These are phyloP conservation scores for Hymenotorrendiella dingleyae DNA, from an alignment of 2,329 filamentous ascomycete genomes.

Conservation along the genomic window DNA sequence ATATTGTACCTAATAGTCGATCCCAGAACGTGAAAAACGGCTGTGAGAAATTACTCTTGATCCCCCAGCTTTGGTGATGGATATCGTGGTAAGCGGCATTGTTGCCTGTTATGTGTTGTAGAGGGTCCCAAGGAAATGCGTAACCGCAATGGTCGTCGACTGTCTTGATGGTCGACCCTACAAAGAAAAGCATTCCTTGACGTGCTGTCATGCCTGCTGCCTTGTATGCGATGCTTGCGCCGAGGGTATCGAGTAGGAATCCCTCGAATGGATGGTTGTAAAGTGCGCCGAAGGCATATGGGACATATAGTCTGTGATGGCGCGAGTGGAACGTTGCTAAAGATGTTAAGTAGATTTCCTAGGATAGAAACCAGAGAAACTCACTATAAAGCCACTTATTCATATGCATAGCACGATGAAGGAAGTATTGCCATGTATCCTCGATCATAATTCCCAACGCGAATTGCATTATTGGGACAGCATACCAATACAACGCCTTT, in stretches of 20 bases:
- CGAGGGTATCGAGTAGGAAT: conserved; percentile 86
- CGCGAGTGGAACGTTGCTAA: conserved; percentile 84
- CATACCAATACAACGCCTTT: conserved; percentile 70
- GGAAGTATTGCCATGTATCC: conserved; percentile 98
- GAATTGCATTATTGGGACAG: conserved; percentile 75
- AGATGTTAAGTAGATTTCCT: conserved; percentile 16
- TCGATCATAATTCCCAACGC: conserved; percentile 67
- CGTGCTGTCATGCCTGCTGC: conserved; percentile 74
- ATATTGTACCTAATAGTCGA: conserved; percentile 62
- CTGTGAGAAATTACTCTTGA: conserved; percentile 91
- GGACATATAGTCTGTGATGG: conserved; percentile 94
- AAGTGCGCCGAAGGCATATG: conserved; percentile 92
- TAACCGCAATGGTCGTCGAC: conserved; percentile 98
- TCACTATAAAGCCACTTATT: conserved; percentile 95
- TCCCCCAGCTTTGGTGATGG: conserved; percentile 98
- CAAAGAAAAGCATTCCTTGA: conserved; percentile 86
- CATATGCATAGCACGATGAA: conserved; percentile 93
- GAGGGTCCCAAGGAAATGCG: conserved; percentile 87
- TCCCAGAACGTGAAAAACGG: conserved; percentile 98
- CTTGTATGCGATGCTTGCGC: conserved; percentile 79
- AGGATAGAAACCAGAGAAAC: conserved; percentile 33
- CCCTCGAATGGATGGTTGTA: conserved; percentile 97
- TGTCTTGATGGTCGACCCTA: conserved; percentile 85
- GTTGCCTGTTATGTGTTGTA: conserved; percentile 88
- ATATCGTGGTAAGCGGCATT: conserved; percentile 97